phyloP scores from a whole-genome alignment of 108 stramenopile species.

The Licmophora abbreviata region DNA sequence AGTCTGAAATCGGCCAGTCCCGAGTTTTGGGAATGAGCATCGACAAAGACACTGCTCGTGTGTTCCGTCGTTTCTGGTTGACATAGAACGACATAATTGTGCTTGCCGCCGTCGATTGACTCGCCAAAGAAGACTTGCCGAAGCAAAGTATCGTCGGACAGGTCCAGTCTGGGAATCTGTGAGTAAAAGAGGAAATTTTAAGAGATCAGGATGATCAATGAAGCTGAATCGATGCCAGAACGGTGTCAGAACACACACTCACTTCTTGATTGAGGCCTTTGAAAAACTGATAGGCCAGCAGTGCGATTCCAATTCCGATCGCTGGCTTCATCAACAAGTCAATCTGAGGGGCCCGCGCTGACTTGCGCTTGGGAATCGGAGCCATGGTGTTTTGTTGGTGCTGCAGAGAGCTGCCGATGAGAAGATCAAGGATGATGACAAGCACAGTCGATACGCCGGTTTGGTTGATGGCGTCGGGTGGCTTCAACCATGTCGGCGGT shows the following conservation, averaged over 20 bases:
- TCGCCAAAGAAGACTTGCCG: slow-evolving; percentile 80
- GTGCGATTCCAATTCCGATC: slow-evolving; percentile 52
- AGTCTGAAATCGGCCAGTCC: slow-evolving; percentile 63
- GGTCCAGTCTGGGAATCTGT: slow-evolving; percentile 62
- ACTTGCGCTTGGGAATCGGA: slow-evolving; percentile 1
- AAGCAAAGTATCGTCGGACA: slow-evolving; percentile 59
- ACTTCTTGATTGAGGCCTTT: slow-evolving; percentile 49
- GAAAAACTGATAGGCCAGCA: slow-evolving; percentile 68
- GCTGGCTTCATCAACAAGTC: slow-evolving; percentile 69
- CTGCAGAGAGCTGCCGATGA: neutral
- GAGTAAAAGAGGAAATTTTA: neutral
- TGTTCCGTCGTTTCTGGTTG: slow-evolving; percentile 41
- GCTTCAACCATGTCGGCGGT: neutral
- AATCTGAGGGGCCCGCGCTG: slow-evolving; percentile 37
- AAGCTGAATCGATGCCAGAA: neutral
- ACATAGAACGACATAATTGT: slow-evolving; percentile 65
- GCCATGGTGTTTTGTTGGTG: neutral
- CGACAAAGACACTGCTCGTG: slow-evolving; percentile 64
- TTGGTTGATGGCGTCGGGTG: neutral
- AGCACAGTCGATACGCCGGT: neutral
- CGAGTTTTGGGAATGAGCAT: slow-evolving; percentile 54
- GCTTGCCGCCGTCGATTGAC: slow-evolving; percentile 35
- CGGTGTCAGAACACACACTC: slow-evolving; percentile 5
- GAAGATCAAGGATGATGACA: neutral
- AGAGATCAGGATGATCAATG: neutral